Evolutionary conservation across 2,329 filamentous ascomycete genomes (phyloP).

Genomic region (Pseudocercospora macadamiae): DNA sequence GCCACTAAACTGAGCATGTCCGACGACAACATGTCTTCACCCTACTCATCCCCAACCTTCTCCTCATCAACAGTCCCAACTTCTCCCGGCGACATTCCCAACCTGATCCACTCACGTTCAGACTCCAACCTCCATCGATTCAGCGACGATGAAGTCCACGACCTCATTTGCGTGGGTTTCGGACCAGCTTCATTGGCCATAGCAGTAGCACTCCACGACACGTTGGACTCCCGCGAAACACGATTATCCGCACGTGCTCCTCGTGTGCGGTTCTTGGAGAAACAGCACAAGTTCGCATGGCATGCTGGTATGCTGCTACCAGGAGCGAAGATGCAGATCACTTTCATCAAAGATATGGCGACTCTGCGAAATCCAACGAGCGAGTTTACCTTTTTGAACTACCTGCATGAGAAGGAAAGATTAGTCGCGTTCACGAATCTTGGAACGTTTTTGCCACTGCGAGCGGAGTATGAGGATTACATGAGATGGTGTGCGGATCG

Average conservation of each 20-base stretch:
- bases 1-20: no score
- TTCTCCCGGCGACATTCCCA: conserved; percentile 24
- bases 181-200: conserved; percentile 89
- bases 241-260: conserved; percentile 52
- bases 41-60: conserved; percentile 10
- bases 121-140: conserved; percentile 51
- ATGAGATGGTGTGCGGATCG: conserved; percentile 86
- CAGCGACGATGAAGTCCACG: conserved; percentile 68
- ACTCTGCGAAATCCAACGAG: conserved; percentile 85
- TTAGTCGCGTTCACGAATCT: conserved; percentile 90
- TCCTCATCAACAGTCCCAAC: conserved; percentile 16
- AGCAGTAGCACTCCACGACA: conserved; percentile 84
- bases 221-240: conserved; percentile 54
- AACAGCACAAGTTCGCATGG: conserved; percentile 83
- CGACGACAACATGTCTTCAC: conserved; percentile 19
- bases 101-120: conserved; percentile 16
- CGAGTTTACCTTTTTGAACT: conserved; percentile 94
- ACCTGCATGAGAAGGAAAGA: conserved; percentile 79
- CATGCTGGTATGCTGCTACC: conserved; percentile 94
- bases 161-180: conserved; percentile 89
- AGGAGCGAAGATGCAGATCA: conserved; percentile 95
- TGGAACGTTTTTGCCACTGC: conserved; percentile 81
- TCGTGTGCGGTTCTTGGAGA: conserved; percentile 85
- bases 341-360: conserved; percentile 94
- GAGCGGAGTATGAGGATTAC: conserved; percentile 93